These are phyloP conservation scores for Curvularia spicifera DNA, from an alignment of 2,329 filamentous ascomycete genomes.

Conservation along the genomic window DNA sequence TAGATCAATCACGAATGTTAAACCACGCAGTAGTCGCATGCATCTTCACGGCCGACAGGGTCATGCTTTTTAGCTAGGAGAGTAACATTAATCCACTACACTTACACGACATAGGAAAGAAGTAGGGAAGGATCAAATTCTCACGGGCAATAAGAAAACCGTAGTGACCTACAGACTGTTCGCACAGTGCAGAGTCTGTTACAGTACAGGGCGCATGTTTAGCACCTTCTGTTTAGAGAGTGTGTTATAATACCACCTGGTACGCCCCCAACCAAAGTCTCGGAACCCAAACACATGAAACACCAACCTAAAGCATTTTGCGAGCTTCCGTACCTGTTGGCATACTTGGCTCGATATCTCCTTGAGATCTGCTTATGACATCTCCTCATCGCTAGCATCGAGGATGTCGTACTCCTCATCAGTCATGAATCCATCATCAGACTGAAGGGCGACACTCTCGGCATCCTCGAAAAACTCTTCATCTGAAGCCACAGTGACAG, in stretches of 20 bases:
- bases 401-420: conserved; percentile 99
- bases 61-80: conserved; percentile 5
- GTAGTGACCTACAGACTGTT: conserved; percentile 3
- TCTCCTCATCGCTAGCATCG: conserved; percentile 89
- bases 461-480: conserved; percentile 65
- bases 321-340: not conserved
- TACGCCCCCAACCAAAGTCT: conserved; percentile 9
- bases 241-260: conserved; percentile 8
- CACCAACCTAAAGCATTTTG: conserved; percentile 10
- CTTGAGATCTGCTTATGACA: conserved; percentile 16
- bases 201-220: conserved; percentile 10
- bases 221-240: conserved; percentile 14
- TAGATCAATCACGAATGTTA: not conserved
- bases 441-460: conserved; percentile 61
- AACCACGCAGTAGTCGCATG: not conserved
- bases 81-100: conserved; percentile 14
- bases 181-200: conserved; percentile 5
- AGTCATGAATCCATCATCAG: conserved; percentile 82
- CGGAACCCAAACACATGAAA: conserved; percentile 8
- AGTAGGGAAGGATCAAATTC: conserved; percentile 14
- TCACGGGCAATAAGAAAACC: conserved; percentile 9
- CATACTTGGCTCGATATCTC: not conserved
- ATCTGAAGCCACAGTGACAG: conserved; percentile 49
- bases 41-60: not conserved
- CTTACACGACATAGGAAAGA: conserved; percentile 8